A percentile compares a stretch with the other conserved stretches of the same genome.
Conservation (phyloP, 495 filamentous ascomycete species). For the Tuber aestivum region DNA sequence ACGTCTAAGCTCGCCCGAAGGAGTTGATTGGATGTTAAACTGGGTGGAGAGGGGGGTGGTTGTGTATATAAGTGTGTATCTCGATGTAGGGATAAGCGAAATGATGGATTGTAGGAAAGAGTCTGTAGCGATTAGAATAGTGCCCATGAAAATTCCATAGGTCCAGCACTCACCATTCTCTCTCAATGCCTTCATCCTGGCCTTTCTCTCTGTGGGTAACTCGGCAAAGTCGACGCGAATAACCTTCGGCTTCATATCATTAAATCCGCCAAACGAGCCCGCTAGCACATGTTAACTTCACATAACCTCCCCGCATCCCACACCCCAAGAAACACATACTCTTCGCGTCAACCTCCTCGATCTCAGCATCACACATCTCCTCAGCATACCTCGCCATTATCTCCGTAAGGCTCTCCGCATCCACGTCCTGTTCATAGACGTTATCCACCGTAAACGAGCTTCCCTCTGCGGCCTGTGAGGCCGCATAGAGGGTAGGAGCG, state of each 20-base stretch:
- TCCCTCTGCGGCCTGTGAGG: conserved; percentile 28
- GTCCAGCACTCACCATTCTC: conserved; percentile 27
- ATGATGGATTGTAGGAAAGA: conserved; percentile 56
- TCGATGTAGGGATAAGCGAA: conserved; percentile 50
- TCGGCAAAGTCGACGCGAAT: conserved; percentile 36
- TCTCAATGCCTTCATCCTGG: conserved; percentile 31
- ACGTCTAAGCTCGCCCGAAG: conserved; percentile 44
- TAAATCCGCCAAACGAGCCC: conserved; percentile 28
- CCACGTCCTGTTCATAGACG: conserved; percentile 28
- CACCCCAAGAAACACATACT: conserved; percentile 47
- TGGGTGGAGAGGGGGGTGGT: conserved; percentile 46
- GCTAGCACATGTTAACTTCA: conserved; percentile 11
- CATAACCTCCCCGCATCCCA: background rate
- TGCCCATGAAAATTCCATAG: background rate
- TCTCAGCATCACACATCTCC: conserved; percentile 51
- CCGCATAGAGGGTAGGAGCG: conserved; percentile 53
- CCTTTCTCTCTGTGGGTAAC: conserved; percentile 22
- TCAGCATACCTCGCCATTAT: conserved; percentile 48
- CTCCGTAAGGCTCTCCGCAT: conserved; percentile 51
- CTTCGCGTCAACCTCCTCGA: conserved; percentile 56
- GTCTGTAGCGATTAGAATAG: conserved; percentile 46
- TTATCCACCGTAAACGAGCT: conserved; percentile 39
- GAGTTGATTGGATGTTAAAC: conserved; percentile 6
- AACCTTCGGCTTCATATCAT: conserved; percentile 40
- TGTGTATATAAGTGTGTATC: conserved; percentile 60